Conservation (phyloP, 1,284 basidiomycete genomes). For the Tilletia caries region DNA sequence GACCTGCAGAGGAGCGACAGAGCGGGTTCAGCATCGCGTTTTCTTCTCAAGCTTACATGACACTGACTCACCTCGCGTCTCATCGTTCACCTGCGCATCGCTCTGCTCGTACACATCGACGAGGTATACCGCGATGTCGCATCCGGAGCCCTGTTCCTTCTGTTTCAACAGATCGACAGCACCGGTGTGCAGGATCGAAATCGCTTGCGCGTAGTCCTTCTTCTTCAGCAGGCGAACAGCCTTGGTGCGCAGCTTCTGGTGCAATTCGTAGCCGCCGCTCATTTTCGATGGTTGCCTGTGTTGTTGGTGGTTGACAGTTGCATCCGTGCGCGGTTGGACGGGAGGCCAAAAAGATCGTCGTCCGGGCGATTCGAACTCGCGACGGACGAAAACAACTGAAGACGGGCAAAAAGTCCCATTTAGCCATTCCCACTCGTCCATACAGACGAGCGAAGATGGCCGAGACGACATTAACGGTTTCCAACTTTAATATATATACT, state of each 20-base stretch:
- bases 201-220: slow-evolving; percentile 48
- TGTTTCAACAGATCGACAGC: slow-evolving; percentile 36
- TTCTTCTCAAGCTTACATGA: neutral
- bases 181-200: slow-evolving; percentile 40
- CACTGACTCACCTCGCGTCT: slow-evolving; percentile 23
- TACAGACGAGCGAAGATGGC: no score
- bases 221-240: slow-evolving; percentile 49
- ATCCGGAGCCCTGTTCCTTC: slow-evolving; percentile 49
- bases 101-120: slow-evolving; percentile 45
- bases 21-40: neutral
- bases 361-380: no score
- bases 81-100: slow-evolving; percentile 27
- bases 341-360: no score
- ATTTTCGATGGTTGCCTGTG: neutral
- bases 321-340: no score
- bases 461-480: no score
- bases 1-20: slow-evolving; percentile 19
- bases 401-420: no score
- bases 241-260: slow-evolving; percentile 52
- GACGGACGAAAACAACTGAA: no score
- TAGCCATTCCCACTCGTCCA: no score
- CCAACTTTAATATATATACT: no score
- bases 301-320: neutral
- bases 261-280: slow-evolving; percentile 46
- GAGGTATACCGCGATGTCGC: slow-evolving; percentile 50